Evolutionary conservation across 306 rosid genomes (phyloP).

Genomic region (Gynostemma pentaphyllum): DNA sequence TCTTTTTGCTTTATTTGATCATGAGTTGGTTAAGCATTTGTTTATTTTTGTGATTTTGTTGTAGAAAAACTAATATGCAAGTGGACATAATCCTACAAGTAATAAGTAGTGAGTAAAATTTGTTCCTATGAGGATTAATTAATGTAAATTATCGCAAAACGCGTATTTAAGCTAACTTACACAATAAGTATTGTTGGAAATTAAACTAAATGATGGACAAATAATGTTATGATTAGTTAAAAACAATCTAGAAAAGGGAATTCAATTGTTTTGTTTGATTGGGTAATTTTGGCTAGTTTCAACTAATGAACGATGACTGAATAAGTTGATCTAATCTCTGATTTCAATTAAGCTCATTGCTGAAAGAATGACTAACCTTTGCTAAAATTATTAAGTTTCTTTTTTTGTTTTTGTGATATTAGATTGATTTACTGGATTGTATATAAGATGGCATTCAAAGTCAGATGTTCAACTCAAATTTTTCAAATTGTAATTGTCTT

Average conservation of each 20-base stretch:
- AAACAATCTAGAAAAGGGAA: not conserved
- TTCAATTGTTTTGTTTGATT: not conserved
- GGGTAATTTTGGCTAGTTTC: not conserved
- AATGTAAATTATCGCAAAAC: too few species aligned
- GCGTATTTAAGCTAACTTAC: too few species aligned
- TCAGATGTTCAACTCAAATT: not conserved
- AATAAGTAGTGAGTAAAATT: too few species aligned
- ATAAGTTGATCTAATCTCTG: not conserved
- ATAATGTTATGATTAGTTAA: too few species aligned
- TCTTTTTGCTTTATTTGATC: slow-evolving; percentile 9
- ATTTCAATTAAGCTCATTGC: not conserved
- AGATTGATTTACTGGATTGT: not conserved
- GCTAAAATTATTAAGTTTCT: not conserved
- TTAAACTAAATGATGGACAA: too few species aligned
- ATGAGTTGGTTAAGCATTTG: too few species aligned
- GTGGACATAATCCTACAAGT: too few species aligned
- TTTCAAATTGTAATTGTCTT: not conserved
- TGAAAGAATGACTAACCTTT: not conserved
- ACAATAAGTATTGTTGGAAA: too few species aligned
- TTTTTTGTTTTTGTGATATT: not conserved
- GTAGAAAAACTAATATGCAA: too few species aligned
- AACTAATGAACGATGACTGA: not conserved
- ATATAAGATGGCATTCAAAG: not conserved
- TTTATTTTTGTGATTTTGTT: too few species aligned
- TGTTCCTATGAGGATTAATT: too few species aligned